Evolutionary conservation across 2,329 filamentous ascomycete species (phyloP).

Genomic region (Byssothecium circinans): DNA sequence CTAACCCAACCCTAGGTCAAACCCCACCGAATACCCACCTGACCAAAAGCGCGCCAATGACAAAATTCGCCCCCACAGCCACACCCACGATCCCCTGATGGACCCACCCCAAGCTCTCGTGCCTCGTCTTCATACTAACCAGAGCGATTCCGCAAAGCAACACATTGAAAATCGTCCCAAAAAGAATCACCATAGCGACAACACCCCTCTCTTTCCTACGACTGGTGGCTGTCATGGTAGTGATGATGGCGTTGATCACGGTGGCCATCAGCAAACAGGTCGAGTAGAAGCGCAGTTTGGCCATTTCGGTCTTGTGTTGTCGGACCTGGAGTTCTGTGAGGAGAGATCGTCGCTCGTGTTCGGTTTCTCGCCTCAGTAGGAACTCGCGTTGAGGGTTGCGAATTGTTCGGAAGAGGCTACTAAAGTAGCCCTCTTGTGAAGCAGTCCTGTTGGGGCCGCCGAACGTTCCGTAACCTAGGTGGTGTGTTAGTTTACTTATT

Average conservation of each 20-base stretch:
- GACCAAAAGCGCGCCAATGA: constrained; percentile 33
- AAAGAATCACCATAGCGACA: constrained; percentile 71
- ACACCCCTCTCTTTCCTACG: constrained; percentile 67
- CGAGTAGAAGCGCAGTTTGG: constrained; percentile 45
- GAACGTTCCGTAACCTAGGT: constrained; percentile 53
- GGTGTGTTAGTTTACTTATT: neutral
- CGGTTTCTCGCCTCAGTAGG: constrained; percentile 37
- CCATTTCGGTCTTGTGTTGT: constrained; percentile 38
- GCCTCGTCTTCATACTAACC: constrained; percentile 35
- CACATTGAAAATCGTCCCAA: constrained; percentile 69
- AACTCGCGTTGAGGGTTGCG: constrained; percentile 43
- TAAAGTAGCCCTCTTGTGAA: constrained; percentile 32
- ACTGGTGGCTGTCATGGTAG: constrained; percentile 68
- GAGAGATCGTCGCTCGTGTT: constrained; percentile 52
- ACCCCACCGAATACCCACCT: constrained; percentile 28
- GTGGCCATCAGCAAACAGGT: constrained; percentile 62
- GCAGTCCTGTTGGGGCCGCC: neutral
- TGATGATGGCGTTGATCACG: constrained; percentile 65
- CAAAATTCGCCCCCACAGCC: constrained; percentile 27
- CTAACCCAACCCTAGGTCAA: neutral
- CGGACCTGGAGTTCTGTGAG: constrained; percentile 33
- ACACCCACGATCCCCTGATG: constrained; percentile 33
- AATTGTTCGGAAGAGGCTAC: constrained; percentile 31
- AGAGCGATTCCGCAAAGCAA: constrained; percentile 39
- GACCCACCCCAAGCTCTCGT: constrained; percentile 33